Conservation (phyloP, 1,284 basidiomycete genomes). For the Puccinia triticina region DNA sequence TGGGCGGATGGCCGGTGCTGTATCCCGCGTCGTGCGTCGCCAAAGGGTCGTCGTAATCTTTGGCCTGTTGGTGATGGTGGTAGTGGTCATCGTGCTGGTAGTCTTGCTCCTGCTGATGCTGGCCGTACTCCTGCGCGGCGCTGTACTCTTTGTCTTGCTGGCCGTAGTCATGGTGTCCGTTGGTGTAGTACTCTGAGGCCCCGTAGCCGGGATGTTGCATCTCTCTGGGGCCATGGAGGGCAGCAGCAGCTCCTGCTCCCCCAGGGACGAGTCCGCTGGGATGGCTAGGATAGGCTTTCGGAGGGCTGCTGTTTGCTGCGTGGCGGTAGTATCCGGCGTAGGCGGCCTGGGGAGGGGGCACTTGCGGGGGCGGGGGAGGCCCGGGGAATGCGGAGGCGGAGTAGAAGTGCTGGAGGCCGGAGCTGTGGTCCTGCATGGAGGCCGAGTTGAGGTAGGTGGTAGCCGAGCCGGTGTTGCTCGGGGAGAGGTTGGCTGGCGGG, state of each 20-base stretch:
- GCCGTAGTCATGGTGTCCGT: not conserved
- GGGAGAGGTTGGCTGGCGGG: constrained; percentile 2
- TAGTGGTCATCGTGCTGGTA: not conserved
- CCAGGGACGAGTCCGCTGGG: not conserved
- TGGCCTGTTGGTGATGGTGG: not conserved
- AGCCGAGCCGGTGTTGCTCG: not conserved
- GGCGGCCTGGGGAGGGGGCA: not conserved
- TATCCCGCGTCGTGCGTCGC: not conserved
- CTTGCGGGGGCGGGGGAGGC: not conserved
- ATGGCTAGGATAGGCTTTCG: not conserved
- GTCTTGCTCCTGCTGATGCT: not conserved
- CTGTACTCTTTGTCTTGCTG: not conserved
- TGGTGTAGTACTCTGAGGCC: not conserved
- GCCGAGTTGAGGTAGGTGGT: constrained; percentile 13
- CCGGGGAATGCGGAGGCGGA: not conserved
- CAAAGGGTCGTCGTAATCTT: not conserved
- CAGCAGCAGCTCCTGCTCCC: not conserved
- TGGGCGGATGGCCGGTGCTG: not conserved
- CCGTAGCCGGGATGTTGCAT: constrained; percentile 12
- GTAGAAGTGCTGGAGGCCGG: not conserved
- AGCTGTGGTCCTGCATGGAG: not conserved
- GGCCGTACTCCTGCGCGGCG: not conserved
- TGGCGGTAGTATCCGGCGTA: not conserved
- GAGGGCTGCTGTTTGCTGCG: not conserved
- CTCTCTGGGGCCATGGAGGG: not conserved